Evolutionary conservation across 345 rosid genomes (phyloP).

Genomic region (Gossypium australe): DNA sequence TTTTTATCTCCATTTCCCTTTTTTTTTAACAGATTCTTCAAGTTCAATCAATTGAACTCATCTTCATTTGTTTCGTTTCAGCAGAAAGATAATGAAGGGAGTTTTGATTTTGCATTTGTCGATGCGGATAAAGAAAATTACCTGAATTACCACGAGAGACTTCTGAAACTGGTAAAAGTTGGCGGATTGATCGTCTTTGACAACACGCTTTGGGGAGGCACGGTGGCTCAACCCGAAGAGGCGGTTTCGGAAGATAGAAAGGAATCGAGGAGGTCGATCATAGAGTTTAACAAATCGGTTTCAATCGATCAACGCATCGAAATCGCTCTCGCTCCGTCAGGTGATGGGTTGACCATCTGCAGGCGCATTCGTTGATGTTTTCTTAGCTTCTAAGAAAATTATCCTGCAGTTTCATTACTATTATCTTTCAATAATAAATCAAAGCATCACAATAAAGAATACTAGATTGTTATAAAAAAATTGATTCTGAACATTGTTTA

Average conservation of each 20-base stretch:
- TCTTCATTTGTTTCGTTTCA: background rate
- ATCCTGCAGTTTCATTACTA: background rate
- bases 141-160: constrained; percentile 38
- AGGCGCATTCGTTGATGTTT: background rate
- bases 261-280: background rate
- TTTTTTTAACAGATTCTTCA: background rate
- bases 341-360: constrained; percentile 13
- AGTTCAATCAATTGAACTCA: background rate
- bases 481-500: background rate
- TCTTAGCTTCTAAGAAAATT: background rate
- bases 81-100: constrained; percentile 30
- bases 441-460: background rate
- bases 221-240: constrained; percentile 32
- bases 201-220: constrained; percentile 42
- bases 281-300: constrained; percentile 2
- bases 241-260: background rate
- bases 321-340: background rate
- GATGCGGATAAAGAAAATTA: constrained; percentile 46
- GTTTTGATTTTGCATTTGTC: constrained; percentile 47
- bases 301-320: background rate
- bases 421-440: background rate
- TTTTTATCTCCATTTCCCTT: background rate
- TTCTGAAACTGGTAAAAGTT: constrained; percentile 34
- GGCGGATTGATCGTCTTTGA: constrained; percentile 42
- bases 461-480: background rate